Conservation (phyloP, 306 rosid species). For the Dalbergia cultrata region DNA sequence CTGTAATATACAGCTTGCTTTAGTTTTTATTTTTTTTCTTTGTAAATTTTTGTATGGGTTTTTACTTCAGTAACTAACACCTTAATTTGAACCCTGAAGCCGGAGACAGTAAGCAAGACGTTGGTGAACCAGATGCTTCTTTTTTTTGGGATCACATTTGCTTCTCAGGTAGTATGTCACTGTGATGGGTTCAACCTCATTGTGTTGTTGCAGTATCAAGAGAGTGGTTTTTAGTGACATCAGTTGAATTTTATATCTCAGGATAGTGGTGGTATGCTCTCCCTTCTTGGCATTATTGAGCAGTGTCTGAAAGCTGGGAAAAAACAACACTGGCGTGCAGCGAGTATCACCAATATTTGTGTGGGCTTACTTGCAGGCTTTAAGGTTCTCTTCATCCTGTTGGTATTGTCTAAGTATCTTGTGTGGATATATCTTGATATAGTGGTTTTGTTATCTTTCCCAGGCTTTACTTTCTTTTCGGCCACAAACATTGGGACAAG, state of each 20-base stretch:
- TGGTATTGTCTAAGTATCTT: slow-evolving; percentile 24
- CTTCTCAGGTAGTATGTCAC: slow-evolving; percentile 79
- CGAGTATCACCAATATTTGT: slow-evolving; percentile 90
- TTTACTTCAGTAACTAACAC: slow-evolving; percentile 47
- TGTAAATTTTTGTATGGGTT: slow-evolving; percentile 5
- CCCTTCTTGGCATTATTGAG: slow-evolving; percentile 88
- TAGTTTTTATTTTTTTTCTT: slow-evolving; percentile 9
- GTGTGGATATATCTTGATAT: slow-evolving; percentile 41
- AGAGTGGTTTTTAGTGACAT: slow-evolving; percentile 39
- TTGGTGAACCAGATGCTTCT: slow-evolving; percentile 99
- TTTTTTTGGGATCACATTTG: slow-evolving; percentile 87
- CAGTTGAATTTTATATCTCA: slow-evolving; percentile 53
- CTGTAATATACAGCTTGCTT: slow-evolving; percentile 32
- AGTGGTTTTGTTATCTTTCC: slow-evolving; percentile 44
- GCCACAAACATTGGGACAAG: slow-evolving; percentile 76
- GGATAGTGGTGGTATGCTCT: slow-evolving; percentile 87
- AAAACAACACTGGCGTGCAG: slow-evolving; percentile 86
- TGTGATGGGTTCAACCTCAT: slow-evolving; percentile 15
- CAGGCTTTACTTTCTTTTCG: slow-evolving; percentile 81
- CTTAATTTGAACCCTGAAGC: slow-evolving; percentile 74
- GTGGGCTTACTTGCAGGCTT: slow-evolving; percentile 92
- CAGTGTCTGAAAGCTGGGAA: slow-evolving; percentile 95
- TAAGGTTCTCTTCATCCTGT: slow-evolving; percentile 68
- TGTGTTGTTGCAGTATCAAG: slow-evolving; percentile 41
- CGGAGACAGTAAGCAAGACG: slow-evolving; percentile 91